Base-by-base conservation (phyloP, 148 eudicot species). In the Rhododendron mucronatum region DNA sequence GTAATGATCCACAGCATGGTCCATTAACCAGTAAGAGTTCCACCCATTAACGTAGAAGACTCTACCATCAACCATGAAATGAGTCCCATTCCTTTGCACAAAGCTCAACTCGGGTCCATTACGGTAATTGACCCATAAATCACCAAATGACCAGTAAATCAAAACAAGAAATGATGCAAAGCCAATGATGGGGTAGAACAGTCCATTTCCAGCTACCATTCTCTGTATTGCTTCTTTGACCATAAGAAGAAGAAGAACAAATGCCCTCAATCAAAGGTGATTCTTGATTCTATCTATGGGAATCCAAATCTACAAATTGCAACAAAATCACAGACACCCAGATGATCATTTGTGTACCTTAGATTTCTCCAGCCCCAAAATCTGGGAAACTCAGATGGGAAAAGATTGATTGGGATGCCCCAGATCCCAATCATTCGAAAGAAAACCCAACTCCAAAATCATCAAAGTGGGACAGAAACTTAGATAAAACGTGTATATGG, bases 1-100 rank as follows among this genome's bases (percentile, higher is more conserved):
- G n/a, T 78, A 82, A 1, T 73, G 91, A 76, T 95, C 93, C 84
- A 91, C 98, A 83, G 95, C 96, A 85, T 95, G 95, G 82, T 95
- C 95, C 98, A 97, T 97, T 71, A 97, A 88, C 99, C 99, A 97
- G 85, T 97, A 97, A 74, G 99, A 97, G 75, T 97, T 97, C 98
- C 98, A 97, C 26, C 99, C 99, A 91, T 97, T 97, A 5, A 94
- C 84, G 82, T 93, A 97, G 75, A 95, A 97, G 20, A 92, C 90
- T 63, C 82, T 87, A 20, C 94, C 98, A 88, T 97, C 98, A 79
- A 95, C 86, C 83, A 89, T 53, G 88, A 97, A 94, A 87, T 95
- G 98, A 85, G 92, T 93, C 41, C 96, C 99, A 91, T 93, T 92
- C 61, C 96, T 95, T 86, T 86, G 90, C 85, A 95, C 98, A 90